phyloP scores from a whole-genome alignment of 345 rosid species.

The Gossypium sturtianum region DNA sequence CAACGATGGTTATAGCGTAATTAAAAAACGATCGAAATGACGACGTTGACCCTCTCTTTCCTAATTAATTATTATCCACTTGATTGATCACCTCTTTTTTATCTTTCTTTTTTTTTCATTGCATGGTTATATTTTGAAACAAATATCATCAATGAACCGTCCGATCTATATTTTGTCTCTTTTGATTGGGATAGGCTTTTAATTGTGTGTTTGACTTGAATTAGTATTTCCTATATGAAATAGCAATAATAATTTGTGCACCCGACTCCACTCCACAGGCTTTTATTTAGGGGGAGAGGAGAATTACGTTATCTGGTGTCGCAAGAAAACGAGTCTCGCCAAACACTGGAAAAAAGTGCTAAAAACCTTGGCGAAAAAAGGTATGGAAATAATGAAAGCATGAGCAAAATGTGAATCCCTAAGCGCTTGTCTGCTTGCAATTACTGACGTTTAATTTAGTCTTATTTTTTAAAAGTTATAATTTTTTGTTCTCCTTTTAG shows the following conservation, averaged over 20 bases:
- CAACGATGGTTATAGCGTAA: not conserved
- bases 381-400: not conserved
- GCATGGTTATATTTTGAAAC: not conserved
- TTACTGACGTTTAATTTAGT: no score
- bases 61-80: not conserved
- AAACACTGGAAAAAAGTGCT: not conserved
- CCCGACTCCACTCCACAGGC: no score
- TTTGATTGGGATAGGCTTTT: not conserved
- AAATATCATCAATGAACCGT: not conserved
- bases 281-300: no score
- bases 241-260: no score
- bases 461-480: no score
- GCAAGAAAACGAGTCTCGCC: not conserved
- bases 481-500: no score
- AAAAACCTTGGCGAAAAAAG: not conserved
- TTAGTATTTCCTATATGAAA: not conserved
- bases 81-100: not conserved
- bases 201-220: not conserved
- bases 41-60: not conserved
- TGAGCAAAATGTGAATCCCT: not conserved
- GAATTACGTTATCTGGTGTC: no score
- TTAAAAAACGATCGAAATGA: not conserved
- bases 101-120: not conserved
- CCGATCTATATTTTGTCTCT: not conserved
- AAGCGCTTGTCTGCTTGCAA: not conserved